Evolutionary conservation across 495 filamentous ascomycete genomes (phyloP).

Genomic region (Lophiostoma macrostomum): DNA sequence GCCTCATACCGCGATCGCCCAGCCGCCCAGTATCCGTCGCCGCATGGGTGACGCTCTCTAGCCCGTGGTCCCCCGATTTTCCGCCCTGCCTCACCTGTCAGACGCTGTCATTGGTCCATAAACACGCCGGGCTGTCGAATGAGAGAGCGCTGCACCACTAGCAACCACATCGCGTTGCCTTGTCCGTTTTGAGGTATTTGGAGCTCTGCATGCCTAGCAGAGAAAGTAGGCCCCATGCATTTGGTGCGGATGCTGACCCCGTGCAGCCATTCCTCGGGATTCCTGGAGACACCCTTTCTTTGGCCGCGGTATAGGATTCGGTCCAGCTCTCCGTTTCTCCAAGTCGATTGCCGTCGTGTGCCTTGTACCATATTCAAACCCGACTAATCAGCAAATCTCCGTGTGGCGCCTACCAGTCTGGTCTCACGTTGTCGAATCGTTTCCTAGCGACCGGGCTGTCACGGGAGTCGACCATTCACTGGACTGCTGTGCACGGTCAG

Average conservation of each 20-base stretch:
- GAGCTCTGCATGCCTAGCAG: constrained; percentile 13
- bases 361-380: constrained; percentile 27
- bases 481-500: constrained; percentile 20
- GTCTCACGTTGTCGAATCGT: constrained; percentile 14
- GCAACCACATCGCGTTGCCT: constrained; percentile 21
- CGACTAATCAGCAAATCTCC: constrained; percentile 31
- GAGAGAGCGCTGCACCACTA: constrained; percentile 15
- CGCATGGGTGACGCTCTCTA: constrained; percentile 33
- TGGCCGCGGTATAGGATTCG: too few species aligned
- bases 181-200: constrained; percentile 30
- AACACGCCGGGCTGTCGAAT: constrained; percentile 25
- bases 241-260: too few species aligned
- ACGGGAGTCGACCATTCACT: constrained; percentile 29
- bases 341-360: too few species aligned
- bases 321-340: too few species aligned
- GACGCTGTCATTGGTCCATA: constrained; percentile 29
- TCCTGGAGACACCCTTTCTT: neutral
- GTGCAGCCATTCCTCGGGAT: neutral
- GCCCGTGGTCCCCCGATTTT: constrained; percentile 15
- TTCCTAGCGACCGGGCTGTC: constrained; percentile 13
- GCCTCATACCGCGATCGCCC: constrained; percentile 24
- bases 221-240: too few species aligned
- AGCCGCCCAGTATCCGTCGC: constrained; percentile 29
- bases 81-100: constrained; percentile 24
- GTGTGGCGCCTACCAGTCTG: constrained; percentile 9